These are phyloP conservation scores for Plantago ovata DNA, from an alignment of 257 asterid species.

Conservation along the genomic window DNA sequence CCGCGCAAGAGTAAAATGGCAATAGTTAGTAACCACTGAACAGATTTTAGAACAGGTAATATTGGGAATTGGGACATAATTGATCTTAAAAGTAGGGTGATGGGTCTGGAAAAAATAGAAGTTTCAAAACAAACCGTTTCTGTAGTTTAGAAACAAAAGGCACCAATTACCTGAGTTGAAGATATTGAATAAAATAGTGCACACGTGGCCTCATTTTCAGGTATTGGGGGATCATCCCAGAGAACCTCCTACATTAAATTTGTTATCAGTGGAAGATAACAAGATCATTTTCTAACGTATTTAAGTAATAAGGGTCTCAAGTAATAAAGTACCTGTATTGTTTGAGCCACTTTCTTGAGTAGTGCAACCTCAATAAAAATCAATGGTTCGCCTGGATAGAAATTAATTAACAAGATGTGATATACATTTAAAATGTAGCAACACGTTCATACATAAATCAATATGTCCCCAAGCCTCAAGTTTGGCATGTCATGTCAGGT, in stretches of 20 bases:
- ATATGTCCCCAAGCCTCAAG: not conserved
- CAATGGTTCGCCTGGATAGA: constrained; percentile 83
- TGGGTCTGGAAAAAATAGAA: too few relatives aligned
- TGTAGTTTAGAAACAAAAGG: not conserved
- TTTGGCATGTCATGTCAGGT: not conserved
- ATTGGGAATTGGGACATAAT: too few relatives aligned
- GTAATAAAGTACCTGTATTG: constrained; percentile 87
- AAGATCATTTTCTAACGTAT: constrained; percentile 13
- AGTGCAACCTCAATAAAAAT: constrained; percentile 97
- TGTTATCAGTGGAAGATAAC: constrained; percentile 20
- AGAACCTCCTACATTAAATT: constrained; percentile 68
- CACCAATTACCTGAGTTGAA: constrained; percentile 73
- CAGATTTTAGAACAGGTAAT: too few relatives aligned
- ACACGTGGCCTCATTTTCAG: constrained; percentile 80
- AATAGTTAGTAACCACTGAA: too few relatives aligned
- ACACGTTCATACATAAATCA: not conserved
- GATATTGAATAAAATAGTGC: constrained; percentile 97
- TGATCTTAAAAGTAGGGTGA: too few relatives aligned
- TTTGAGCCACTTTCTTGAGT: constrained; percentile 70
- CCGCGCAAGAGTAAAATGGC: too few relatives aligned
- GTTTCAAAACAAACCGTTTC: too few relatives aligned
- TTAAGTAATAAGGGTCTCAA: too few relatives aligned
- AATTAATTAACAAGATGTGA: constrained; percentile 4
- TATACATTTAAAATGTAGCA: not conserved
- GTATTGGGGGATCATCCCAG: constrained; percentile 90